These are phyloP conservation scores for Floccularia luteovirens DNA, from an alignment of 768 basidiomycete species.

Conservation along the genomic window DNA sequence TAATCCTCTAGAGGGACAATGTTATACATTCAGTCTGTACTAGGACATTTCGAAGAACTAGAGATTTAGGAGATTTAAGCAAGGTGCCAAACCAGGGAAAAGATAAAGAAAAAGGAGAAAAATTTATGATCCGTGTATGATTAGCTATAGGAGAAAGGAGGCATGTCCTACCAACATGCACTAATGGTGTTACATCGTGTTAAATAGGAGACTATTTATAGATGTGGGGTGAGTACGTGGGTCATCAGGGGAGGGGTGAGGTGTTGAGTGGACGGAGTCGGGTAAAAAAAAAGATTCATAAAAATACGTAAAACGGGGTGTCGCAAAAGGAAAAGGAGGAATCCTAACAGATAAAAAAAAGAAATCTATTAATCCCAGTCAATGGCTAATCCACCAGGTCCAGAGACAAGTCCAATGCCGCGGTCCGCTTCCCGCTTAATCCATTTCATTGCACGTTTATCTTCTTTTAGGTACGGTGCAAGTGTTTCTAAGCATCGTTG, in stretches of 20 bases:
- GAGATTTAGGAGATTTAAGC: too few relatives aligned
- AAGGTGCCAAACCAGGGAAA: too few relatives aligned
- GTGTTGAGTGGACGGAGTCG: background rate
- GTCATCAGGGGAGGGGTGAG: background rate
- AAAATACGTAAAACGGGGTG: background rate
- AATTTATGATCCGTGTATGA: too few relatives aligned
- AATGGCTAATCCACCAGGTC: conserved; percentile 65
- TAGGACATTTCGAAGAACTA: too few relatives aligned
- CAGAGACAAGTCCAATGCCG: conserved; percentile 64
- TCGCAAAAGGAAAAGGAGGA: background rate
- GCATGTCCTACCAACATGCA: too few relatives aligned
- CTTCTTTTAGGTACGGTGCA: conserved; percentile 60
- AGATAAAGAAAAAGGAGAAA: too few relatives aligned
- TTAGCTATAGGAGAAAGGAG: too few relatives aligned
- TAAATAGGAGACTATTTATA: background rate
- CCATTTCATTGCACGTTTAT: conserved; percentile 78
- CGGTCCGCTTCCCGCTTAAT: conserved; percentile 71
- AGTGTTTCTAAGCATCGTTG: conserved; percentile 59
- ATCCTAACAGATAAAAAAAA: conserved; percentile 1
- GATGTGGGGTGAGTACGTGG: background rate
- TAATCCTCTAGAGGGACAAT: too few relatives aligned
- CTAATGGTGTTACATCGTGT: background rate
- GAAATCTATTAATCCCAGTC: conserved; percentile 65
- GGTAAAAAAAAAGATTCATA: background rate
- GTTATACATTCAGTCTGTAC: too few relatives aligned